Evolutionary conservation across 225 moss, liverwort and hornwort species (phyloP).

Genomic region (Pseudoscleropodium purum): DNA sequence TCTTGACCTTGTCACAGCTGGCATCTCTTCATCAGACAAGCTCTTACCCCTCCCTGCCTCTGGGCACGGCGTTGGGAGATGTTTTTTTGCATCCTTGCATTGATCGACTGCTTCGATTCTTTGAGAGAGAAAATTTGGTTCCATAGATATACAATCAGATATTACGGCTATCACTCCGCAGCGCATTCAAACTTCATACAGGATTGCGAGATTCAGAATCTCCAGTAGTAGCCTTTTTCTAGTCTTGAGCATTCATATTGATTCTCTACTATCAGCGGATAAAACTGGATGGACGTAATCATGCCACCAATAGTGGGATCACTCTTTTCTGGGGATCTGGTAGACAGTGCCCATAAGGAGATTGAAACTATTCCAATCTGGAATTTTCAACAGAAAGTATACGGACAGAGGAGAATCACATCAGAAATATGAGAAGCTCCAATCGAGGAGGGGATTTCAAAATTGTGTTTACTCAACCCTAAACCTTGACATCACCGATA

Average conservation of each 20-base stretch:
- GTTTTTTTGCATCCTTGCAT: neutral
- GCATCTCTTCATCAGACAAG: constrained; percentile 15
- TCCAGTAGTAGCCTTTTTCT: neutral
- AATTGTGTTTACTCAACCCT: neutral
- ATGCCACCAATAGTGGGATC: neutral
- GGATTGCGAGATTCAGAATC: neutral
- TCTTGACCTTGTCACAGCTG: constrained; percentile 8
- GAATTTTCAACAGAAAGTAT: neutral
- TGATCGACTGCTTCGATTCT: neutral
- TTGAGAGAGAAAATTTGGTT: neutral
- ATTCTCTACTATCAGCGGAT: neutral
- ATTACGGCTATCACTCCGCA: neutral
- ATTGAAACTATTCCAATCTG: neutral
- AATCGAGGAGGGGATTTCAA: neutral
- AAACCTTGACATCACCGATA: neutral
- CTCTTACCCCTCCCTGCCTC: constrained; percentile 5
- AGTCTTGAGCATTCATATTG: neutral
- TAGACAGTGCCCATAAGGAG: neutral
- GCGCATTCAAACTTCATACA: neutral
- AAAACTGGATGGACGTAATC: neutral
- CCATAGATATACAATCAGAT: neutral
- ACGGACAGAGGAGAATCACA: neutral
- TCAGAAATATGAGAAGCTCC: neutral
- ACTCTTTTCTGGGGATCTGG: neutral
- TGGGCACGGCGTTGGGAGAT: neutral